Percentiles rank a stretch among this genome's conserved stretches.
Evolutionary conservation across 129 eudicot genomes (phyloP).

Genomic region (Calendula officinalis): DNA sequence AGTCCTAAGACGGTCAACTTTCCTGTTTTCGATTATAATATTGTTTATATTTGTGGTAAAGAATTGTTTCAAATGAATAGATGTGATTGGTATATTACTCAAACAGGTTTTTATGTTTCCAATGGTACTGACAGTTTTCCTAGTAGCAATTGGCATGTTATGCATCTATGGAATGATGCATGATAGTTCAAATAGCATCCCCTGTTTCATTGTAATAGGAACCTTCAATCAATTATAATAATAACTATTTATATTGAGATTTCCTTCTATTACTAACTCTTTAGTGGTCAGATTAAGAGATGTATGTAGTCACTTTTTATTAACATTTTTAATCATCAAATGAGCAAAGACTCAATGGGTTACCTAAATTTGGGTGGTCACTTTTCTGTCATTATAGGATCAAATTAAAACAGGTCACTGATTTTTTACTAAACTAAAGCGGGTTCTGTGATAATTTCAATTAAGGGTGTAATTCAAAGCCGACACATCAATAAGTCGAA

Average conservation of each 20-base stretch:
- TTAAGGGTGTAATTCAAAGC: not conserved
- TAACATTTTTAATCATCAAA: no score
- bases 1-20: not conserved
- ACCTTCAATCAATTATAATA: not conserved
- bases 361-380: no score
- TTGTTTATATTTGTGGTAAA: not conserved
- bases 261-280: not conserved
- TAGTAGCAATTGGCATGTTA: not conserved
- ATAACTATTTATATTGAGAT: not conserved
- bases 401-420: no score
- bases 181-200: not conserved
- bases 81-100: conserved; percentile 3
- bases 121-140: not conserved
- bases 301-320: no score
- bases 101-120: conserved; percentile 5
- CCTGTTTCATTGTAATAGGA: conserved; percentile 1
- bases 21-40: conserved; percentile 3
- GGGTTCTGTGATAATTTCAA: no score
- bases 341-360: no score
- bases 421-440: no score
- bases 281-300: not conserved
- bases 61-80: conserved; percentile 8
- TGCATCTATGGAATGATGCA: not conserved
- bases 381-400: no score
- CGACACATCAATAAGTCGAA: not conserved